These are phyloP conservation scores for Cryptococcus sp. DNA, from an alignment of 1,284 basidiomycete genomes.

Conservation along the genomic window DNA sequence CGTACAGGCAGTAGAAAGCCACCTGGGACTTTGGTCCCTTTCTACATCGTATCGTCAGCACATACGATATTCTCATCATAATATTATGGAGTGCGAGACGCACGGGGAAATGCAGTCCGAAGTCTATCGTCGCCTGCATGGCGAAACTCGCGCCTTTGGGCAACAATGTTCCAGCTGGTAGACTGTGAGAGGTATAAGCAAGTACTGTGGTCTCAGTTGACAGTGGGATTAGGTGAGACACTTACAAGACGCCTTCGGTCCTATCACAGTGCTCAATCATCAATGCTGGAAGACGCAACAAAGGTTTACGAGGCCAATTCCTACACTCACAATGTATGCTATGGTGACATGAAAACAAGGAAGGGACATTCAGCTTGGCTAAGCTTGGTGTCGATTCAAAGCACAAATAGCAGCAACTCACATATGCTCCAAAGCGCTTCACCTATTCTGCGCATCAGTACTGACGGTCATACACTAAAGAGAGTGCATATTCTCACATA, in stretches of 20 bases:
- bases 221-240: background rate
- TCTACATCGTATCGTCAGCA: slow-evolving; percentile 13
- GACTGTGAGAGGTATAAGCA: slow-evolving; percentile 16
- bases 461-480: background rate
- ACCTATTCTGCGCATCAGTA: slow-evolving; percentile 10
- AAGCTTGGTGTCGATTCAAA: background rate
- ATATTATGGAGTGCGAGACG: slow-evolving; percentile 9
- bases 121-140: slow-evolving; percentile 48
- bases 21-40: slow-evolving; percentile 42
- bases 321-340: slow-evolving; percentile 35
- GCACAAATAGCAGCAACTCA: slow-evolving; percentile 19
- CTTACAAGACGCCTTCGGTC: slow-evolving; percentile 49
- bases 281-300: background rate
- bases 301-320: background rate
- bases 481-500: slow-evolving; percentile 21
- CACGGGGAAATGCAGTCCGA: slow-evolving; percentile 47
- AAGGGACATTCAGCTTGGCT: background rate
- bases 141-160: slow-evolving; percentile 47
- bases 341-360: background rate
- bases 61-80: background rate
- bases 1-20: slow-evolving; percentile 42
- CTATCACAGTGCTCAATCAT: slow-evolving; percentile 10
- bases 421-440: slow-evolving; percentile 43
- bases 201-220: too few relatives aligned
- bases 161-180: slow-evolving; percentile 46